These are phyloP conservation scores for Chlorella ohadii DNA, from an alignment of 139 green algal species.

Conservation along the genomic window DNA sequence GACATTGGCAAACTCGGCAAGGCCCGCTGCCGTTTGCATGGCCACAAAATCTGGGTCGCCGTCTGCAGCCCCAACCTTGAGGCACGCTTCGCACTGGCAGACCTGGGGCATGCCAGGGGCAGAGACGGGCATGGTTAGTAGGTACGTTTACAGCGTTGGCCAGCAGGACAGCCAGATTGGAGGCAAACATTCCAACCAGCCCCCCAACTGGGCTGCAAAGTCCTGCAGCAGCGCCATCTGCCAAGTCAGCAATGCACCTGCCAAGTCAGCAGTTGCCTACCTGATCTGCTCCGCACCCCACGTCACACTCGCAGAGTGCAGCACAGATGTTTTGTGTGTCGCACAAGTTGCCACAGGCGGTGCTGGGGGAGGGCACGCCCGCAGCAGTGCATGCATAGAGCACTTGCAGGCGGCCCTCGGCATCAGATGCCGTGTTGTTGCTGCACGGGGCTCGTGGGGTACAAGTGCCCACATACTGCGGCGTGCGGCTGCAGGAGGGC, in stretches of 20 bases:
- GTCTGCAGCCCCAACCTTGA: slow-evolving; percentile 3
- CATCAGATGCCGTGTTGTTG: neutral
- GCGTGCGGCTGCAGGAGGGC: slow-evolving; percentile 25
- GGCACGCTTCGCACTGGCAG: slow-evolving; percentile 63
- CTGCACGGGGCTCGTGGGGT: slow-evolving; percentile 44
- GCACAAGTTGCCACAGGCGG: slow-evolving; percentile 34
- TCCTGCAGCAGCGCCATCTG: no score
- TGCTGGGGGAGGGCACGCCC: slow-evolving; percentile 12
- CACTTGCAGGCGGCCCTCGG: slow-evolving; percentile 23
- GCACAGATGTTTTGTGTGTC: slow-evolving; percentile 58
- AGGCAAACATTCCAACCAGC: no score
- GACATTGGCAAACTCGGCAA: no score
- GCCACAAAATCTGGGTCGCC: slow-evolving; percentile 44
- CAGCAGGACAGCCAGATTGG: no score
- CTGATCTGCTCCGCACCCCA: slow-evolving; percentile 19
- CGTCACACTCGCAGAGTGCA: slow-evolving; percentile 61
- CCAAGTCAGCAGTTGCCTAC: no score
- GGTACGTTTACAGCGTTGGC: no score
- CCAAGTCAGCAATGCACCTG: no score
- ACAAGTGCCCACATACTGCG: slow-evolving; percentile 70
- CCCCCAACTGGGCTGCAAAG: no score
- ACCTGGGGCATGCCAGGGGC: no score
- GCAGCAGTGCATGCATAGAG: slow-evolving; percentile 57
- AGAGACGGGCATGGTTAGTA: no score
- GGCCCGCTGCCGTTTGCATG: slow-evolving; percentile 43